Evolutionary conservation across 108 stramenopile species (phyloP), one percentile per base, ranked within the genome.

Genomic region (Cyclotella kingstonii): DNA sequence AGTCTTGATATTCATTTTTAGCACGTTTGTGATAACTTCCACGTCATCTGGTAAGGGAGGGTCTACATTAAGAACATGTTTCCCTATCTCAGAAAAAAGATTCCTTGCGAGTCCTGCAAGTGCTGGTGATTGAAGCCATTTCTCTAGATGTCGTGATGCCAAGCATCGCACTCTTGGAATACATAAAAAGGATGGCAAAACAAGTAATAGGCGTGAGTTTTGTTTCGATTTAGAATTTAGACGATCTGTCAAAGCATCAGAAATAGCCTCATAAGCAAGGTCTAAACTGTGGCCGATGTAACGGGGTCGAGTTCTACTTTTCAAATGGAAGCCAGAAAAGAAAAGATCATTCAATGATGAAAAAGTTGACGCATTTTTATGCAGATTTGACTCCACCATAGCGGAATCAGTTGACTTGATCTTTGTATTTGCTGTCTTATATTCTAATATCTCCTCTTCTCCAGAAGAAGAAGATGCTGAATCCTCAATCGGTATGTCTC

Each of bases 81-180:
- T 56, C 38, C 84, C 84, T 21, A 81, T 78, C 28, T 40, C 42
- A 8, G 82, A 34, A 69, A 90, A 85, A 9, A 90, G 61, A 6
- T 62, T 73, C 52, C 89, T 55, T 12, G 84, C 85, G 4, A 85
- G 77, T 3, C 89, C 89, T 3, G 89, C 80, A 42, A 90, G 53
- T 1, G 85, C 89, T 33, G 89, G 89, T 18, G 89, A 90, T 52
- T 90, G 89, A 28, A 90, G 78, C 89, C 89, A 90, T 50, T 69
- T 72, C 58, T 83, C 81, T 51, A 90, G 65, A 61, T 82, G 70
- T 8, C 53, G 47, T 10, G 89, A 80, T 9, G 80, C 60, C 7
- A 83, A 65, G 12, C 67, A 42, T 36, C 89, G 51, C 4, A 90
- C 82, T 42, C 40, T 30, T 15, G 89, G 80, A 36, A 90, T 74